phyloP scores from a whole-genome alignment of 139 green algal genomes.

The Pycnococcus provasolii region DNA sequence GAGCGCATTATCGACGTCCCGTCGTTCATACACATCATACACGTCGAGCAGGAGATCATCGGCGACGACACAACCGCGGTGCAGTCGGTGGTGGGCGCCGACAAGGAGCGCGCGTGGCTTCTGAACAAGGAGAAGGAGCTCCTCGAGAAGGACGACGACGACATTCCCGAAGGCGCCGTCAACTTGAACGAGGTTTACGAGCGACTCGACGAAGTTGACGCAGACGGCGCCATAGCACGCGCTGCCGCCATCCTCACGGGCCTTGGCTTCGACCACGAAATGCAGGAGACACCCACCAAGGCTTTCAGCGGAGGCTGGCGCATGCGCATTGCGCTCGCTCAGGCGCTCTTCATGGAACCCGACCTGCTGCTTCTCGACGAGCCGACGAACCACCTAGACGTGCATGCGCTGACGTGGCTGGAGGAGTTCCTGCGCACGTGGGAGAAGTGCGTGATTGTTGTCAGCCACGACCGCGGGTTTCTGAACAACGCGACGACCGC shows the following conservation, averaged over 20 bases:
- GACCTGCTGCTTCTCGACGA: conserved; percentile 48
- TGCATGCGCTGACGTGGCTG: conserved; percentile 44
- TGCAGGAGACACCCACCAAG: conserved; percentile 29
- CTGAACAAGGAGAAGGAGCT: conserved; percentile 33
- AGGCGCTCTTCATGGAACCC: conserved; percentile 43
- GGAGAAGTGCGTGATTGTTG: conserved; percentile 74
- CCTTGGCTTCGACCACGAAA: conserved; percentile 21
- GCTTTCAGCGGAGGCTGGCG: conserved; percentile 37
- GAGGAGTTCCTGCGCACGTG: conserved; percentile 39
- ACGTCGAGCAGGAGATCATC: conserved; percentile 45
- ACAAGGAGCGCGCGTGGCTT: conserved; percentile 34
- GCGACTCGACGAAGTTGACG: conserved; percentile 42
- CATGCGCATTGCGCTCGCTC: conserved; percentile 43
- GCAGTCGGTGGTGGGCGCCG: conserved; percentile 36
- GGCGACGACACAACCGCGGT: conserved; percentile 36
- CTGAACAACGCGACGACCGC: conserved; percentile 88
- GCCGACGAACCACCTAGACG: conserved; percentile 47
- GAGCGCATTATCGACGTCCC: conserved; percentile 24
- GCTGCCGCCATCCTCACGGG: conserved; percentile 9
- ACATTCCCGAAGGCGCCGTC: conserved; percentile 13
- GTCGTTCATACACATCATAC: conserved; percentile 31
- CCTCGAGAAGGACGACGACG: conserved; percentile 19
- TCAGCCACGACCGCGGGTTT: conserved; percentile 96
- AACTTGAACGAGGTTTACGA: conserved; percentile 41
- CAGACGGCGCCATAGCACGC: conserved; percentile 35